Percentiles rank a stretch among this genome's conserved stretches.
Evolutionary conservation across 257 asterid genomes (phyloP).

Genomic region (Henckelia pumila): DNA sequence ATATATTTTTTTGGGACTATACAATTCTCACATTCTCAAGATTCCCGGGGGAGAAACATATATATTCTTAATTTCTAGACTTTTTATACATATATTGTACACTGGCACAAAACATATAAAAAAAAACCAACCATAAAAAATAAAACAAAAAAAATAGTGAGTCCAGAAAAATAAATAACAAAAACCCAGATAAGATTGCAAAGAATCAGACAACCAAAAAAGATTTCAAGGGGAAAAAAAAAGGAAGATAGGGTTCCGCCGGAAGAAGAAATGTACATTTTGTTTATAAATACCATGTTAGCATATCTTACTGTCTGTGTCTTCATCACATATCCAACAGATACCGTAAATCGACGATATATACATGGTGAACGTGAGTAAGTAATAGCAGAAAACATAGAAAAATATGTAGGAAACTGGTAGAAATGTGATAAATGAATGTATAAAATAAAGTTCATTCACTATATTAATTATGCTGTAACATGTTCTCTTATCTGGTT

Average conservation of each 20-base stretch:
- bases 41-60: slow-evolving; percentile 58
- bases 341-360: not conserved
- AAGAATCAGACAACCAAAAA: too few relatives aligned
- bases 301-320: not conserved
- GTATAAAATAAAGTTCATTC: slow-evolving; percentile 14
- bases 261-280: slow-evolving; percentile 14
- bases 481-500: slow-evolving; percentile 36
- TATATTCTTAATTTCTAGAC: not conserved
- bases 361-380: too few relatives aligned
- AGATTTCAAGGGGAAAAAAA: not conserved
- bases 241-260: not conserved
- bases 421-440: slow-evolving; percentile 28
- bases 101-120: too few relatives aligned
- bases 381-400: too few relatives aligned
- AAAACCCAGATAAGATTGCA: not conserved
- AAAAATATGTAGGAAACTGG: slow-evolving; percentile 15
- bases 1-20: slow-evolving; percentile 28
- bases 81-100: not conserved
- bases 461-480: slow-evolving; percentile 41
- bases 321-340: not conserved
- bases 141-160: not conserved
- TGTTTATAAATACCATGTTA: not conserved
- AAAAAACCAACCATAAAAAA: not conserved
- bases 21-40: slow-evolving; percentile 34
- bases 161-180: not conserved